Evolutionary conservation across 116 monocot genomes (phyloP), one percentile per base, ranked within the genome.

Genomic region (Thalassia testudinum): DNA sequence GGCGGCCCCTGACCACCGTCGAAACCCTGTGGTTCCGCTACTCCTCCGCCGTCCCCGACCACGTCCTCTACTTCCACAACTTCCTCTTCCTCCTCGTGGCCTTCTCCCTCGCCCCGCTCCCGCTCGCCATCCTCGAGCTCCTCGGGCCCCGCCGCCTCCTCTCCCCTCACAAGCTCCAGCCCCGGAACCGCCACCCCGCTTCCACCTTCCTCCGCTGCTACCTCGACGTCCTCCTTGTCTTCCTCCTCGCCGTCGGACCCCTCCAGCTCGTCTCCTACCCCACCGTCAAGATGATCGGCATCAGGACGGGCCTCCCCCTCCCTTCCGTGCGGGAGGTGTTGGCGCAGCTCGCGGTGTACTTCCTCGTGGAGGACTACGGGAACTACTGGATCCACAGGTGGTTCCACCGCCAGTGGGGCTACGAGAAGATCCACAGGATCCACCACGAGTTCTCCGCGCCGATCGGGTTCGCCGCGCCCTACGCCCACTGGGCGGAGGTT

Each of bases 361-460:
- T 93, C 68, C 42, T 93, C 52, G 58, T 84, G 24, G 95, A 95
- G 79, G 95, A 95, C 57, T 95, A 75, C 52, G 73, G 72, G n/a
- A 95, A 87, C 60, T 95, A 95, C 69, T 95, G 95, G 82, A 67
- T 82, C 43, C 82, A 77, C 66, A 49, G 77, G 54, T 37, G 52
- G 54, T 38, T 82, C 58, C 82, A 82, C 23, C 34, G 57, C 34
- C 64, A 68, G 56, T 89, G 79, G 88, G 70, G 72, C 0, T 87
- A 87, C 27, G 82, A 87, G 48, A 67, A 72, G 18, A 77, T 83
- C 25, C 69, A 69, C 54, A 12, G 45, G 13, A 56, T 69, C 6
- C 69, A 69, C 22, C 69, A 69, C 47, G 56, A 69, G 42, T 62
- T 56, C 48, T 62, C 69, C 7, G 69, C 69, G 1, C 69, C 69